Base-by-base conservation (phyloP, 768 basidiomycete genomes). In the Lactarius hengduanensis region DNA sequence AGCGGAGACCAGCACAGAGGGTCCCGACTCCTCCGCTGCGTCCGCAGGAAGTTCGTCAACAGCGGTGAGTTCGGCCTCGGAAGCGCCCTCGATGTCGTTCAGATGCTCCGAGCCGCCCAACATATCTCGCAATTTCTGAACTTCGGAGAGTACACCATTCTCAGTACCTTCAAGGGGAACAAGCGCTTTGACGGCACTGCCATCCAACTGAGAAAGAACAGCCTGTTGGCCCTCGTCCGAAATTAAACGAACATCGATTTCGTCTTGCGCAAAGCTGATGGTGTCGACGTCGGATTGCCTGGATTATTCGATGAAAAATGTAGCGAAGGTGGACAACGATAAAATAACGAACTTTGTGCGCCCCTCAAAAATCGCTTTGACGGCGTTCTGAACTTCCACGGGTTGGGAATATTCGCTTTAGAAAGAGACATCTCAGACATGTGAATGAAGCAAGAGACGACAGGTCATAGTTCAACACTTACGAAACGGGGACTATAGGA, bases 311-410 rank as follows among this genome's bases (percentile, higher is more conserved):
- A 56, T 64, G 60, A 63, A 62, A 58, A 61, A 55, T 47, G 34
- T 43, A 38, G 45, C 38, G 38, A 38, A 58, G 61, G 30, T 36
- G 47, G 38, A 40, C 30, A 18, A 56, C 60, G 68, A 55, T 47
- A 20, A 53, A 20, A 47, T 26, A 47, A 73, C 75, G 50, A 67
- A 81, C 80, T 77, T 75, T 62, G 78, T 70, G 69, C 74, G 74
- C 40, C 76, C 72, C 66, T 74, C 73, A 62, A 81, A 78, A 43
- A 76, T 68, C 40, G 77, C 74, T 70, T 81, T 80, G 57, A 77
- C 70, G 26, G 72, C 64, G 26, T 73, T 70, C 68, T 74, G 77
- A 41, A 79, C 63, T n/a, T 73, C 70, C 4, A 57, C 40, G 30
- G 57, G 67, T n/a, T 63, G 65, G 18, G 69, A 68, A 38, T 62